Evolutionary conservation across 495 filamentous ascomycete genomes (phyloP), one percentile per base, ranked within the genome.

Genomic region (Lasiosphaeria hispida): DNA sequence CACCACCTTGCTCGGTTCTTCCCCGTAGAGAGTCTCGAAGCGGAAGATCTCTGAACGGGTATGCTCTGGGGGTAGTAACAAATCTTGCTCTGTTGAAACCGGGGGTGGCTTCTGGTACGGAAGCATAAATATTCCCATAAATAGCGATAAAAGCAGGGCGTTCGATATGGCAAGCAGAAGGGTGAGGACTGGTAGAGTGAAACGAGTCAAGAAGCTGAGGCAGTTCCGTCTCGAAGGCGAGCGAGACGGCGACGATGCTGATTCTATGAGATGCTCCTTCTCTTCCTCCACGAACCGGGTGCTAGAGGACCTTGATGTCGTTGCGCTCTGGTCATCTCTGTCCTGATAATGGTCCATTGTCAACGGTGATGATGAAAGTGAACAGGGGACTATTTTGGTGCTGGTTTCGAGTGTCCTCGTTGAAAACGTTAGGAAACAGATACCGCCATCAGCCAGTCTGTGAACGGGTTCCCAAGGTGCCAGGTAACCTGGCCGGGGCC

Each of bases 321-420:
- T 47, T 30, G 50, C 18, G 34, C 50, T 53, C 18, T 23, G 34
- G 50, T 53, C 50, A 38, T 53, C 50, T 44, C 50, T 53, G 50
- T 53, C 23, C 2, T 30, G 23, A 5, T 30, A 30, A 5, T 30
- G 23, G 5, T 30, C 23, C 23, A 30, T 30, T 30, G 23, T 30
- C 5, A 5, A 5, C 2, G 23, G 23, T 5, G 23, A 30, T 30
- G 23, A 30, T 30, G 5, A 30, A 5, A 30, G 23, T 30, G 23
- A 30, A 5, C 23, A 30, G 5, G 23, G 23, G 2, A 2, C 23
- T 30, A 2, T 30, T 2, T 2, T 30, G 23, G 23, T 30, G 23
- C 5, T 30, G 23, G 23, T 30, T 30, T 30, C 23, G 23, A 30
- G 23, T 5, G 23, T 2, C 5, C 23, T 30, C 23, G 23, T 30